Evolutionary conservation across 176 grass and related monocot species (phyloP).

Genomic region (Pontederia paniculata): DNA sequence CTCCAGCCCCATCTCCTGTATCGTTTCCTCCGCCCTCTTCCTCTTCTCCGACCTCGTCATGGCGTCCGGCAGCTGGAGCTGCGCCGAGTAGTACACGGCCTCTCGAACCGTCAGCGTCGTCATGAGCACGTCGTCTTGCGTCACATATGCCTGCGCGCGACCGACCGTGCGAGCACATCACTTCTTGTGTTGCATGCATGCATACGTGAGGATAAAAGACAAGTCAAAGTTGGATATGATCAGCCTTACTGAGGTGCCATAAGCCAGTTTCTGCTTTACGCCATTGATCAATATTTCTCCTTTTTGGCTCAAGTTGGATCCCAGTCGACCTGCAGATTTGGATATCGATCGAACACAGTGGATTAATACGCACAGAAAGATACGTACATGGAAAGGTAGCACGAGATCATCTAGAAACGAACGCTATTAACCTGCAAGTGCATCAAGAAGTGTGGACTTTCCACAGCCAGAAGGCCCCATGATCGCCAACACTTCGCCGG

Average conservation of each 20-base stretch:
- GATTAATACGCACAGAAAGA: background rate
- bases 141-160: conserved; percentile 32
- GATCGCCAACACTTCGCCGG: background rate
- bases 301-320: background rate
- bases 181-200: background rate
- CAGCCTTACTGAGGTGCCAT: background rate
- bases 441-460: conserved; percentile 1
- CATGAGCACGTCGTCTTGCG: conserved; percentile 41
- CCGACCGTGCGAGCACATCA: background rate
- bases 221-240: background rate
- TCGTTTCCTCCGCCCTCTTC: conserved; percentile 24
- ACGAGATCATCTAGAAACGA: background rate
- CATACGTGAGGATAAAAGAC: background rate
- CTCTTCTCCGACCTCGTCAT: conserved; percentile 14
- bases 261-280: background rate
- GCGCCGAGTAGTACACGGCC: conserved; percentile 42
- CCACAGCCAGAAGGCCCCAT: conserved; percentile 2
- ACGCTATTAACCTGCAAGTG: background rate
- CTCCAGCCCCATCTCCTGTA: conserved; percentile 37
- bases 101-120: conserved; percentile 38
- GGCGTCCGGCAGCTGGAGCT: conserved; percentile 36
- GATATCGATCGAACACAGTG: background rate
- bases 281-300: conserved; percentile 7
- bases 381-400: too few species aligned
- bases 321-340: background rate